Conservation (phyloP, 176 grass and related monocot genomes). For the Stipa capillata region DNA sequence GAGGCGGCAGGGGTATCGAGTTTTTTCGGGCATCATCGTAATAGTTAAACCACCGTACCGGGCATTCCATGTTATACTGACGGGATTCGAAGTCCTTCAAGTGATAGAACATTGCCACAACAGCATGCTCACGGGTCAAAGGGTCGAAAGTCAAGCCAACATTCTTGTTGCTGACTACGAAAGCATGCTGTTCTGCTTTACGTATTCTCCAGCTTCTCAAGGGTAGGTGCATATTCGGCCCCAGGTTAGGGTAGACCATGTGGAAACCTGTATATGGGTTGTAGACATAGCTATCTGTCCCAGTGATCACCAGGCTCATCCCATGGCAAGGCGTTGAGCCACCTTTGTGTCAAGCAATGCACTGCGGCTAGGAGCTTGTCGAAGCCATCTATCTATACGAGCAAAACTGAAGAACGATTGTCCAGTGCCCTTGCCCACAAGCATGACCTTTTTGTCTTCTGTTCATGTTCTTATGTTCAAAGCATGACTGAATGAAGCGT, state of each 20-base stretch:
- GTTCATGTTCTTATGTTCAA: background rate
- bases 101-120: background rate
- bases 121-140: background rate
- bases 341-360: background rate
- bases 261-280: constrained; percentile 15
- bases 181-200: background rate
- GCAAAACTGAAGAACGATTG: background rate
- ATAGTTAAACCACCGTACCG: background rate
- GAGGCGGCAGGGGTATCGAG: background rate
- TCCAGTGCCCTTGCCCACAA: constrained; percentile 11
- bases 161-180: background rate
- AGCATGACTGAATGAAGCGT: background rate
- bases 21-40: background rate
- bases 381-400: background rate
- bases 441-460: constrained; percentile 22
- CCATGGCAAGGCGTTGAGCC: constrained; percentile 27
- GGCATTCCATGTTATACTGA: background rate
- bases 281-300: background rate
- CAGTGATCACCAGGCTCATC: constrained; percentile 18
- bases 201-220: background rate
- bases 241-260: background rate
- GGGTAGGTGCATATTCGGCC: background rate
- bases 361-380: background rate
- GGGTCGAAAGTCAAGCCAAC: background rate
- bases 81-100: background rate